Conservation (phyloP, 495 filamentous ascomycete genomes). For the Articulospora tetracladia region DNA sequence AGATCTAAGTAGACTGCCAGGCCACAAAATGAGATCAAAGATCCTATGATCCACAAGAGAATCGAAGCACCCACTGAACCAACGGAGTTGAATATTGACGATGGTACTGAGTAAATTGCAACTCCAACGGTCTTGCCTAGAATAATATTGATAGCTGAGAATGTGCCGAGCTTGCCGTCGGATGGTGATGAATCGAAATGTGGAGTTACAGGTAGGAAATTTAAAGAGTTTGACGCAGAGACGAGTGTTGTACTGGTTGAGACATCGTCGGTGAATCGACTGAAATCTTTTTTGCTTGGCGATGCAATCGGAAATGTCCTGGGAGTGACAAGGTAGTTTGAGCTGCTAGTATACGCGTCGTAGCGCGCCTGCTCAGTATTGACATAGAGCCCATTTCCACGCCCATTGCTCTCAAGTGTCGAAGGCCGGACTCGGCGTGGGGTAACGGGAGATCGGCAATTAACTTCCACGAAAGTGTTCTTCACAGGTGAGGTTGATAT, state of each 20-base stretch:
- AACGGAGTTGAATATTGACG: slow-evolving; percentile 38
- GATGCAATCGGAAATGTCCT: slow-evolving; percentile 9
- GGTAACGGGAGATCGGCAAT: slow-evolving; percentile 27
- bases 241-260: slow-evolving; percentile 22
- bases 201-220: slow-evolving; percentile 13
- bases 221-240: slow-evolving; percentile 6
- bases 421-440: slow-evolving; percentile 14
- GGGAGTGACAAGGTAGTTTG: slow-evolving; percentile 14
- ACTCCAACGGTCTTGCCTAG: slow-evolving; percentile 29
- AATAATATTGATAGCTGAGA: slow-evolving; percentile 32
- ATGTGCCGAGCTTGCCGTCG: slow-evolving; percentile 27
- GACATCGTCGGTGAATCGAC: slow-evolving; percentile 1
- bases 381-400: slow-evolving; percentile 3
- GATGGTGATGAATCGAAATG: slow-evolving; percentile 2
- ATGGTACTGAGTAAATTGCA: slow-evolving; percentile 36
- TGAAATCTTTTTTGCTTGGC: slow-evolving; percentile 10
- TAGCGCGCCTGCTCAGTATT: slow-evolving; percentile 13
- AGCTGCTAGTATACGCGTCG: slow-evolving; percentile 15
- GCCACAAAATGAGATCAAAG: slow-evolving; percentile 33
- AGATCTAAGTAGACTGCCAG: slow-evolving; percentile 52
- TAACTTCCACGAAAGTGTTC: slow-evolving; percentile 23
- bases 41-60: slow-evolving; percentile 37
- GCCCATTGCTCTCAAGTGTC: background rate
- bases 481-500: slow-evolving; percentile 30
- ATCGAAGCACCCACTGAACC: slow-evolving; percentile 38